These are phyloP conservation scores for Pestalotiopsis sp. DNA, from an alignment of 2,329 filamentous ascomycete species.

Conservation along the genomic window DNA sequence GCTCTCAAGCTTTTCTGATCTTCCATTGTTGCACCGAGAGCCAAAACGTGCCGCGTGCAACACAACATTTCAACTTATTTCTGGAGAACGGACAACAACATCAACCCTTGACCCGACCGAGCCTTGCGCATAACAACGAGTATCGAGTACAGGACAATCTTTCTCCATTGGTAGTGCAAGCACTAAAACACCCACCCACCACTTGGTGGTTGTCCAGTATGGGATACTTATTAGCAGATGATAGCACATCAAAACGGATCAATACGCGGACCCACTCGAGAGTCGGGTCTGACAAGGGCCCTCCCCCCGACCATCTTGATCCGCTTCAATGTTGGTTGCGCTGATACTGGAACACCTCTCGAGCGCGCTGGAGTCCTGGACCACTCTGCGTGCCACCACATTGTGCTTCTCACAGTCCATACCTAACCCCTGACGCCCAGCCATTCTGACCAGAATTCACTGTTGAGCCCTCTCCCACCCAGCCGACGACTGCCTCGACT, in stretches of 20 bases:
- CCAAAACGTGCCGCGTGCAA: background rate
- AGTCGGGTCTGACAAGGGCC: slow-evolving; percentile 4
- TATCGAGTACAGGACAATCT: background rate
- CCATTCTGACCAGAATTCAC: background rate
- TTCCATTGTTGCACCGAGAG: background rate
- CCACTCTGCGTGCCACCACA: background rate
- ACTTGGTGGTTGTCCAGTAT: background rate
- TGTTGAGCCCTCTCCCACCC: no score
- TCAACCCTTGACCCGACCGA: background rate
- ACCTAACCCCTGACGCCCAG: slow-evolving; percentile 3
- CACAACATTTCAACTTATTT: background rate
- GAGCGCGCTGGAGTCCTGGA: background rate
- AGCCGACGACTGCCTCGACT: background rate
- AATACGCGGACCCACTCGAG: background rate
- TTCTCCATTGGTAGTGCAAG: background rate
- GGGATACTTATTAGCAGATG: background rate
- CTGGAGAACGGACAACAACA: background rate
- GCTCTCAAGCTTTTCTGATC: background rate
- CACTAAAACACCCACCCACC: background rate
- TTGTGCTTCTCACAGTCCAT: background rate
- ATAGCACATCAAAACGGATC: background rate
- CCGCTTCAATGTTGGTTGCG: background rate
- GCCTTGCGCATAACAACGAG: background rate
- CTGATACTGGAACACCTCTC: slow-evolving; percentile 2
- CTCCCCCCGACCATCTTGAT: background rate